These are phyloP conservation scores for Pouteria glomerata DNA, from an alignment of 148 eudicot genomes.

Conservation along the genomic window DNA sequence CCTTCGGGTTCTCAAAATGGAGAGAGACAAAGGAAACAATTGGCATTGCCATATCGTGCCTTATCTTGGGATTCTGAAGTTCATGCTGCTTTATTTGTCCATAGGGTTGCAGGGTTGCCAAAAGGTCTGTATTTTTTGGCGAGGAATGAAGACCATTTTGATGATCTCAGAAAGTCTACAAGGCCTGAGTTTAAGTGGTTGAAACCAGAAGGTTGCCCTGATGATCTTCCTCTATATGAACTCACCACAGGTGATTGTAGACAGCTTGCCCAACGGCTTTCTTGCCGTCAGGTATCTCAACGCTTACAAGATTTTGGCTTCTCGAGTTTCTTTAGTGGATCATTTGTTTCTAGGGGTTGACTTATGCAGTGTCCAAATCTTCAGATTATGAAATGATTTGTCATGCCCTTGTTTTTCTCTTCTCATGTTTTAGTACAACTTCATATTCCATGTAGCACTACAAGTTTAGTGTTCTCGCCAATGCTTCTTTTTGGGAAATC, in stretches of 20 bases:
- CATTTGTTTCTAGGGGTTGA: background rate
- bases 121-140: constrained; percentile 87
- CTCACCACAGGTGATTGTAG: constrained; percentile 55
- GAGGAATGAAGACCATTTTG: constrained; percentile 77
- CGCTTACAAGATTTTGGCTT: background rate
- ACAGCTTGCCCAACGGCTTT: constrained; percentile 61
- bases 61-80: constrained; percentile 87
- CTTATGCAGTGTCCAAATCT: background rate
- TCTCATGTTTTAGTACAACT: background rate
- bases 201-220: constrained; percentile 89
- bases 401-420: background rate
- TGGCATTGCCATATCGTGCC: constrained; percentile 85
- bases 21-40: constrained; percentile 59
- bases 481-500: background rate
- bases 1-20: constrained; percentile 58
- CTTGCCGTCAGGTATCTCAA: constrained; percentile 77
- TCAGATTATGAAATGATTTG: background rate
- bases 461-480: background rate
- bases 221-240: constrained; percentile 71
- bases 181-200: constrained; percentile 71
- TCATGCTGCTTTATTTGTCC: constrained; percentile 85
- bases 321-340: background rate
- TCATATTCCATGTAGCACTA: background rate
- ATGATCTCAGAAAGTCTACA: constrained; percentile 55
- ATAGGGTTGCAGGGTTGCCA: constrained; percentile 70